Base-by-base conservation (phyloP, 2,329 filamentous ascomycete genomes). In the Alternaria solani region DNA sequence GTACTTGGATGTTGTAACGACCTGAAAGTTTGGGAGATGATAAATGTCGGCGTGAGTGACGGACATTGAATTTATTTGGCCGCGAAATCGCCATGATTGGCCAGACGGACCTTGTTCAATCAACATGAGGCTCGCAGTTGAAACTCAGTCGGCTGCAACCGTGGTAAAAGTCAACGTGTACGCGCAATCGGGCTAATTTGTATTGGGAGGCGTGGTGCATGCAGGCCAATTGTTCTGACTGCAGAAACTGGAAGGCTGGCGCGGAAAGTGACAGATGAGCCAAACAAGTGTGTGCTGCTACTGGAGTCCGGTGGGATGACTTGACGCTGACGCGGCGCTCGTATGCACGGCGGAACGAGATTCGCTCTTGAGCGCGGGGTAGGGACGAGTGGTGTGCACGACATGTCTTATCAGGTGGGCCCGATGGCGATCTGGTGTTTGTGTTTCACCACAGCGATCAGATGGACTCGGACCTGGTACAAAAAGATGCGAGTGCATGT, bases 361-460 rank as follows among this genome's bases (percentile, higher is more conserved):
- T 57, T 57, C 23, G 48, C 43, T 30, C 46, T 20, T 18, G 39
- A 49, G 26, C 39, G 49, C 55, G 55, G 55, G 55, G 55, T 54
- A 58, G 41, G 55, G 41, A 25, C 49, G 41, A 54, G 49, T 39
- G 26, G 48, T 54, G 55, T 26, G 49, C 55, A 52, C 43, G 25
- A 36, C 55, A 47, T 49, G 36, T 18, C 32, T 52, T 47, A 20
- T 55, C 34, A 52, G 42, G 30, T 18, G 49, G 41, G 49, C n/a
- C 55, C 25, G 30, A 59, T 49, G 57, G 34, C 51, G 25, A 49
- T 48, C 14, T 49, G n/a, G 38, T 55, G 57, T 42, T 38, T 18
- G 51, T 55, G 57, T 59, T 59, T 59, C 57, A 59, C 44, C n/a
- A 57, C 48, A 32, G 39, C 55, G 36, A 25, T 39, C 53, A 53